Percentiles rank a stretch among this genome's conserved stretches.
phyloP scores from a whole-genome alignment of 768 basidiomycete species.

The Serendipita vermifera region DNA sequence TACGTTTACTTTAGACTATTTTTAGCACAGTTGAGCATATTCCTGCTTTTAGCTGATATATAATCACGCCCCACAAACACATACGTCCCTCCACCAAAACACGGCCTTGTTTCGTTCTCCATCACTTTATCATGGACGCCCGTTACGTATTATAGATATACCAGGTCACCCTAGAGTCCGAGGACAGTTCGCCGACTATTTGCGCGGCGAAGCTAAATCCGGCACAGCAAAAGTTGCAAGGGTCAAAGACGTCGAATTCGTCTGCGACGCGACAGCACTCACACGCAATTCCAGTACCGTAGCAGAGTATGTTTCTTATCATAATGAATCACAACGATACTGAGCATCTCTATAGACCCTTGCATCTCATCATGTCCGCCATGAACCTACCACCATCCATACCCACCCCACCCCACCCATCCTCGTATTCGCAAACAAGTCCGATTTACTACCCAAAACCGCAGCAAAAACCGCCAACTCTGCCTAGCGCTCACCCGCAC shows the following conservation, averaged over 20 bases:
- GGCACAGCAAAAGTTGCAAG: background rate
- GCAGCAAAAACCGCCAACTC: constrained; percentile 24
- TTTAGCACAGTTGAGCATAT: no score
- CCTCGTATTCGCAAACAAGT: constrained; percentile 63
- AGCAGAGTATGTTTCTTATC: constrained; percentile 79
- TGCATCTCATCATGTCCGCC: constrained; percentile 58
- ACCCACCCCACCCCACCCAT: constrained; percentile 43
- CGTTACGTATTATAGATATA: constrained; percentile 51
- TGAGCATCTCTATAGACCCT: constrained; percentile 33
- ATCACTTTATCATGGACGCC: constrained; percentile 26
- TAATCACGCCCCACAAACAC: constrained; percentile 48
- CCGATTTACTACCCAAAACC: constrained; percentile 52
- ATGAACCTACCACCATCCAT: constrained; percentile 64
- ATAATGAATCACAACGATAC: no score
- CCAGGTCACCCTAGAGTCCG: constrained; percentile 74
- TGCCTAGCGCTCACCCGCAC: constrained; percentile 56
- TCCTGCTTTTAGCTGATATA: constrained; percentile 55
- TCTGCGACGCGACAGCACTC: constrained; percentile 66
- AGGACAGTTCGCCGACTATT: constrained; percentile 54
- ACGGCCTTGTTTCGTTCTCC: constrained; percentile 35
- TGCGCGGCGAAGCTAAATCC: constrained; percentile 27
- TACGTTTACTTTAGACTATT: no score
- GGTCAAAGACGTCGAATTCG: constrained; percentile 58
- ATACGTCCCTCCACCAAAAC: constrained; percentile 69
- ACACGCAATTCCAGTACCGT: constrained; percentile 62